These are phyloP conservation scores for Hibiscus tridactylites DNA, from an alignment of 345 rosid species.

Conservation along the genomic window DNA sequence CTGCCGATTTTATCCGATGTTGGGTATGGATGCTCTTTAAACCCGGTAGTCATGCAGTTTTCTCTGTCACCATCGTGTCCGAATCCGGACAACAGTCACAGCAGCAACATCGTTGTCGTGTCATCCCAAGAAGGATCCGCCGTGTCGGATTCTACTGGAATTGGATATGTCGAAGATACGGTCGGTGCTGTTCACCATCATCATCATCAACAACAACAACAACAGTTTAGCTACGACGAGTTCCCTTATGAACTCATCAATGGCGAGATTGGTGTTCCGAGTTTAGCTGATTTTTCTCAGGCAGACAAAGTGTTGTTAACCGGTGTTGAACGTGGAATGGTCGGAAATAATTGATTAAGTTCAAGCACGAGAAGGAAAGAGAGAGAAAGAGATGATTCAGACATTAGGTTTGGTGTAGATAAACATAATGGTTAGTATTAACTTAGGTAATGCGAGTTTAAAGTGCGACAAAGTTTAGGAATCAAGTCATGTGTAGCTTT, in stretches of 20 bases:
- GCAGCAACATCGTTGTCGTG: not conserved
- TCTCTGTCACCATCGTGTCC: constrained; percentile 6
- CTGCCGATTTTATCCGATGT: not conserved
- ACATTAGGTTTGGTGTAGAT: not conserved
- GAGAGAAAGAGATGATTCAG: not conserved
- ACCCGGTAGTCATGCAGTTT: constrained; percentile 6
- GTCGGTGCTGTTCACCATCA: not conserved
- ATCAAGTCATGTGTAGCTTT: constrained; percentile 1
- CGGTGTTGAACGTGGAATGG: not conserved
- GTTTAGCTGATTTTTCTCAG: constrained; percentile 10
- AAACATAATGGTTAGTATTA: not conserved
- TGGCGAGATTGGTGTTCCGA: constrained; percentile 6
- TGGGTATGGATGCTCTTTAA: constrained; percentile 5
- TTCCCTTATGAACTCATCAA: constrained; percentile 13
- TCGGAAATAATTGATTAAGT: no score
- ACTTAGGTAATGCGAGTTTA: not conserved
- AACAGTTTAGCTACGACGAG: constrained; percentile 14
- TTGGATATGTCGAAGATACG: constrained; percentile 9
- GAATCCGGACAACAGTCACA: not conserved
- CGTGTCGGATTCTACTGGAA: constrained; percentile 19
- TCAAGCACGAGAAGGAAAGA: not conserved
- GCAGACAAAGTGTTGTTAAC: constrained; percentile 21
- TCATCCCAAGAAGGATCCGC: constrained; percentile 22
- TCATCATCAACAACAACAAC: not conserved
- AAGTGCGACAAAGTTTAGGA: not conserved